Evolutionary conservation across 129 eudicot species (phyloP).

Genomic region (Glebionis coronaria): DNA sequence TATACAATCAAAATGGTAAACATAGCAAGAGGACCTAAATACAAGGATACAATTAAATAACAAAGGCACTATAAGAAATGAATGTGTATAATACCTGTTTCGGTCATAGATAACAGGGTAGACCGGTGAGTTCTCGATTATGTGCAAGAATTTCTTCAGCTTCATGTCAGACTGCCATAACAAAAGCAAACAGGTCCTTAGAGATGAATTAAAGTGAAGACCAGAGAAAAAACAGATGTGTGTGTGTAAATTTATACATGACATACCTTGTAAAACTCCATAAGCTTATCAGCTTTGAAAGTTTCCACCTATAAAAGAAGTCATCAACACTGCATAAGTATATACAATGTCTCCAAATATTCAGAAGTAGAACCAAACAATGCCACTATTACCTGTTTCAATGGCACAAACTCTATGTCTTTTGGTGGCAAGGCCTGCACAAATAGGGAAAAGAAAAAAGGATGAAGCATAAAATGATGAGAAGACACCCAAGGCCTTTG

Average conservation of each 20-base stretch:
- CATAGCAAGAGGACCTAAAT: slow-evolving; percentile 6
- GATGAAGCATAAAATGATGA: slow-evolving; percentile 7
- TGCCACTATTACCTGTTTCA: slow-evolving; percentile 72
- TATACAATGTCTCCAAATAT: slow-evolving; percentile 15
- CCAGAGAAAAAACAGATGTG: not conserved
- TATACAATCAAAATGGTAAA: slow-evolving; percentile 12
- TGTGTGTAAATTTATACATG: not conserved
- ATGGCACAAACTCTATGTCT: slow-evolving; percentile 78
- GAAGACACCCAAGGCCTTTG: not conserved
- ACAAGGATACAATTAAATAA: not conserved
- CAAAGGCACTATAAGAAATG: not conserved
- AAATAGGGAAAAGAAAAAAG: slow-evolving; percentile 1
- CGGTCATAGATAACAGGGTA: slow-evolving; percentile 82
- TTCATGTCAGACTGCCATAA: slow-evolving; percentile 83
- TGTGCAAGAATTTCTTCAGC: slow-evolving; percentile 89
- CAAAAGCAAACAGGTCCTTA: slow-evolving; percentile 17
- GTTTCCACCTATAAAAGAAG: slow-evolving; percentile 46
- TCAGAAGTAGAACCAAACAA: not conserved
- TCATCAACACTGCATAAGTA: slow-evolving; percentile 24
- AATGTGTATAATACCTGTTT: slow-evolving; percentile 54
- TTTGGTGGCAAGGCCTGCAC: slow-evolving; percentile 84
- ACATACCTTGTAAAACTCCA: slow-evolving; percentile 81
- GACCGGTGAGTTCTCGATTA: slow-evolving; percentile 81
- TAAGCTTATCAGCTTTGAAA: slow-evolving; percentile 71
- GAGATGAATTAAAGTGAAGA: slow-evolving; percentile 9